Evolutionary conservation across 495 filamentous ascomycete genomes (phyloP), one percentile per base, ranked within the genome.

Genomic region (Penicillium flavigenum): DNA sequence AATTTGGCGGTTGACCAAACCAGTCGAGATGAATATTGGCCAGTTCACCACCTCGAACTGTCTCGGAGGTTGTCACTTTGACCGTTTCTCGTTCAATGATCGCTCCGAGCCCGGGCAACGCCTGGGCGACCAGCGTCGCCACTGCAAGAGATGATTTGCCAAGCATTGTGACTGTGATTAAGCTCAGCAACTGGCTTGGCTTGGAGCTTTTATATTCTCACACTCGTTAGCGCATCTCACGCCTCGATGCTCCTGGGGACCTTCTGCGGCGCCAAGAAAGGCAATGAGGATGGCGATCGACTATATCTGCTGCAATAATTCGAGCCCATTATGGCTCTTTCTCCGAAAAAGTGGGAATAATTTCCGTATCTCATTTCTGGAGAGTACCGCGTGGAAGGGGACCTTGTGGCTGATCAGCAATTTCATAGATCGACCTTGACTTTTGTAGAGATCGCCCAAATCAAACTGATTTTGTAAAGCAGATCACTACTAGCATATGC

Each of bases 11-110:
- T 2, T 38, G 20, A 1, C 22, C 9, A 22, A 11, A 7, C 58
- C 58, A 60, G 22, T 51, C 11, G 10, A 60, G 39, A 43, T 60
- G 27, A 16, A 60, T 31, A 34, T 60, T 60, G 9, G 58, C 52
- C 31, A 60, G 31, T 27, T 56, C 52, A 17, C 58, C 58, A 27
- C 45, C 19, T 17, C 20, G 44, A 47, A 60, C 22, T 6, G 19
- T 36, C 4, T 56, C 7, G 12, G 58, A 60, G 11, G 52, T 56
- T 19, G 46, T 56, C 4, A 60, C 52, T 26, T 31, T 36, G 11
- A 56, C 52, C 1, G 34, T 16, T 27, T 19, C 38, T 43, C 32
- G 54, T 24, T 57, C 51, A 19, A 14, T n/a, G 11, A 31, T 38
- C 9, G 43, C 43, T 24, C 44, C 51, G 31, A 48, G 32, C 20